phyloP scores from a whole-genome alignment of 106 monocot species.

The Dioscorea zingiberensis region DNA sequence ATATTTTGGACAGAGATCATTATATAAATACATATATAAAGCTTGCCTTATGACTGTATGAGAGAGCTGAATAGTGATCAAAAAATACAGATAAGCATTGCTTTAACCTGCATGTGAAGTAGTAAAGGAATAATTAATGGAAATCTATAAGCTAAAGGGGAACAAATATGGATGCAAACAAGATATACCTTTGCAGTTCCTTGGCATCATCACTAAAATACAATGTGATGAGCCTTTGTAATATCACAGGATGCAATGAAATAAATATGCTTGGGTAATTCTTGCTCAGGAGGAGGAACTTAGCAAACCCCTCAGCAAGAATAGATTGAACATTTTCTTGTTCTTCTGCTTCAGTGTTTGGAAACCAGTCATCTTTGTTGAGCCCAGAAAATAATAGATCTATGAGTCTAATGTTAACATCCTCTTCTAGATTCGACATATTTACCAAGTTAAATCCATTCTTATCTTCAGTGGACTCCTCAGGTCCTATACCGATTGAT shows the following conservation, averaged over 20 bases:
- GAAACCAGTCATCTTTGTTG: conserved; percentile 28
- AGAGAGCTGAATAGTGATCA: conserved; percentile 81
- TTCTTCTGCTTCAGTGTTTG: conserved; percentile 29
- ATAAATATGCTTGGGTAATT: conserved; percentile 54
- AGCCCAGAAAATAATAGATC: conserved; percentile 69
- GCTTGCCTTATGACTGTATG: conserved; percentile 66
- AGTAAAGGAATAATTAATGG: background rate
- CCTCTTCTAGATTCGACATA: conserved; percentile 35
- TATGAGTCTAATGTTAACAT: conserved; percentile 42
- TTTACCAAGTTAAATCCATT: conserved; percentile 28
- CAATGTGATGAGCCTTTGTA: conserved; percentile 50
- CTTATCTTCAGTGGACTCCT: conserved; percentile 19
- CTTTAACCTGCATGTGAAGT: conserved; percentile 43
- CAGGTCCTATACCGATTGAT: conserved; percentile 35
- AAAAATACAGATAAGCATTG: conserved; percentile 97
- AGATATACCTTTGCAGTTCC: conserved; percentile 54
- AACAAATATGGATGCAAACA: background rate
- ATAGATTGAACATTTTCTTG: conserved; percentile 49
- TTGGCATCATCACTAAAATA: conserved; percentile 67
- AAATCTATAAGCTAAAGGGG: background rate
- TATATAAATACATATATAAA: background rate
- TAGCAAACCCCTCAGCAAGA: conserved; percentile 91
- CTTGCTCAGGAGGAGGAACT: conserved; percentile 72
- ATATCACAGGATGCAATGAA: conserved; percentile 44
- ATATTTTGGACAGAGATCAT: too few species aligned